Conservation (phyloP, 805 yeast species). For the Yarrowia sp. region DNA sequence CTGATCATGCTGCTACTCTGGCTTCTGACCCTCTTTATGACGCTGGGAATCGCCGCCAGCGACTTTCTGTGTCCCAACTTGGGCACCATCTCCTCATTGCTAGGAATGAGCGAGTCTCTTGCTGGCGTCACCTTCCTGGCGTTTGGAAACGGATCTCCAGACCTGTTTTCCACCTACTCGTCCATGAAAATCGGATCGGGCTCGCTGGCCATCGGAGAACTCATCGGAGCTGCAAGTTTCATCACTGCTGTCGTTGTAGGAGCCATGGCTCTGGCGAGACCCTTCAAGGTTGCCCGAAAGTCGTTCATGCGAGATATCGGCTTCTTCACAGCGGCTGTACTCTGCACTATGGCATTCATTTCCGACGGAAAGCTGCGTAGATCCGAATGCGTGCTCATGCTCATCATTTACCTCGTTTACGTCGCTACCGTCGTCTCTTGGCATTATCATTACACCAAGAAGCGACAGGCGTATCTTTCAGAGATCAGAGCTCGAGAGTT, state of each 20-base stretch:
- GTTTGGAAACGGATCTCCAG: conserved; percentile 92
- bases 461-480: conserved; percentile 39
- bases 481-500: conserved; percentile 45
- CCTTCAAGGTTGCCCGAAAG: conserved; percentile 60
- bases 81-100: conserved; percentile 63
- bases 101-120: conserved; percentile 74
- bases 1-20: conserved; percentile 44
- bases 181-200: conserved; percentile 78
- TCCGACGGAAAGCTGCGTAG: conserved; percentile 62
- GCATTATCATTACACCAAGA: conserved; percentile 50
- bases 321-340: conserved; percentile 61
- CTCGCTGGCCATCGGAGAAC: conserved; percentile 84
- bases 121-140: conserved; percentile 90
- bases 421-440: conserved; percentile 58
- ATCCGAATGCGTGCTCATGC: conserved; percentile 64
- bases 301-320: conserved; percentile 66
- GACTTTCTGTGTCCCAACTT: conserved; percentile 83
- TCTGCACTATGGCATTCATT: conserved; percentile 60
- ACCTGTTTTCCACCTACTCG: conserved; percentile 80
- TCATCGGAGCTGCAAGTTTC: conserved; percentile 89
- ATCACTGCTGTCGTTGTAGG: conserved; percentile 83
- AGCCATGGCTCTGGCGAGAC: conserved; percentile 69
- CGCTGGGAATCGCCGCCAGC: conserved; percentile 80
- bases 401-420: conserved; percentile 63
- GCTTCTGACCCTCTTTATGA: conserved; percentile 59